Base-by-base conservation (phyloP, 139 green algal species). In the Micractinium sp. region DNA sequence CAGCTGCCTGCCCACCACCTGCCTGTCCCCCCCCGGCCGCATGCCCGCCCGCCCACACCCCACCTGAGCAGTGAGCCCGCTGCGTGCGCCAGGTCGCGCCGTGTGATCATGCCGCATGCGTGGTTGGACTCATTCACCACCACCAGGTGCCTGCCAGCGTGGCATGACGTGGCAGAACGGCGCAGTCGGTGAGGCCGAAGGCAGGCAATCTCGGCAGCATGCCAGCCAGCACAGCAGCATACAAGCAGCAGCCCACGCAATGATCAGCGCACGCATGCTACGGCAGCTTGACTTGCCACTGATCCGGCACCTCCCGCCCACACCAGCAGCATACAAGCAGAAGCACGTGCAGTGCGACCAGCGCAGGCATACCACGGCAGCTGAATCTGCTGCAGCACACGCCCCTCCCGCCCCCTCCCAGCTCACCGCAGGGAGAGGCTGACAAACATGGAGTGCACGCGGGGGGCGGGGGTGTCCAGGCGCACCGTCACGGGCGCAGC, bases 381-480 rank as follows among this genome's bases (percentile, higher is more conserved):
- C n/a, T n/a, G n/a, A n/a, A n/a, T n/a, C n/a, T n/a, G n/a, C n/a
- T n/a, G n/a, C n/a, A n/a, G n/a, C n/a, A n/a, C n/a, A n/a, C n/a
- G n/a, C 60, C 33, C 25, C 27, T 18, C 29, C 69, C 27, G 19
- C 22, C 29, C 69, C 27, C 69, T 38, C 20, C 27, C 29, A 2
- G 2, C 81, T 36, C 56, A 61, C 82, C 82, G 38, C 3, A 87
- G 82, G 23, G 82, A 87, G 22, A 87, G 82, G 82, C 82, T 66
- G 35, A 87, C 35, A 60, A 87, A 66, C 82, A 87, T 60, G 25
- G 82, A 39, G 63, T 87, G 82, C 82, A 87, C 82, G 25, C 63
- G 82, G 5, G 82, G 38, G 14, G 82, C 82, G 33, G 82, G 82
- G 14, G 82, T 87, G n/a, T 78, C 82, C 61, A 87, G 61, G 0